Conservation (phyloP, 1,284 basidiomycete genomes). For the Fomitopsis betulina region DNA sequence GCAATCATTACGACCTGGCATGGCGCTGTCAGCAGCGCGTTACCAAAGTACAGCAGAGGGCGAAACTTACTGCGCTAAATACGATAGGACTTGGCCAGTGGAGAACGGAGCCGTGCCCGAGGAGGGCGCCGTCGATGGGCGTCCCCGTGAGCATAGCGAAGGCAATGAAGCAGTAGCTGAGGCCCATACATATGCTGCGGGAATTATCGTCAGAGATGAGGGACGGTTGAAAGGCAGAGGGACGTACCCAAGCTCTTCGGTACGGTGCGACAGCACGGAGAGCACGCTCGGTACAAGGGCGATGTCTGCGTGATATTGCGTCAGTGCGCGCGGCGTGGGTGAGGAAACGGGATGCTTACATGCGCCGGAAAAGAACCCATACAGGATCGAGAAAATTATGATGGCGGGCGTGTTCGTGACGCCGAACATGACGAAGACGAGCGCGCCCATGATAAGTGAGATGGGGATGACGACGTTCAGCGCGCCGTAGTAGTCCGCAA, state of each 20-base stretch:
- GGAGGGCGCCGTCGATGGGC: slow-evolving; percentile 9
- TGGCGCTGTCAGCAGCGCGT: background rate
- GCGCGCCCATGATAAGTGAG: slow-evolving; percentile 14
- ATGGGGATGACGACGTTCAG: slow-evolving; percentile 24
- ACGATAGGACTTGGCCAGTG: slow-evolving; percentile 4
- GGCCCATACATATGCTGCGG: background rate
- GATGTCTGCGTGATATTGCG: background rate
- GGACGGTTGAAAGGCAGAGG: background rate
- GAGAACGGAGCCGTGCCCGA: background rate
- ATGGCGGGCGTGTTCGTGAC: slow-evolving; percentile 25
- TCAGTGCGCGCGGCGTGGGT: background rate
- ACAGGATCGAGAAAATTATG: slow-evolving; percentile 48
- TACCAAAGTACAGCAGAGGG: background rate
- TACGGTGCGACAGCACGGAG: background rate
- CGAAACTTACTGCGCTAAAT: slow-evolving; percentile 3
- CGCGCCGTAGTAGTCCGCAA: slow-evolving; percentile 24
- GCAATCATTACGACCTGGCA: background rate
- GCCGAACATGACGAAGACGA: slow-evolving; percentile 31
- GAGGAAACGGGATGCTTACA: background rate
- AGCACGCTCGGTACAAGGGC: background rate
- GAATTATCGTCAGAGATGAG: background rate
- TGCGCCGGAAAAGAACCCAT: slow-evolving; percentile 38
- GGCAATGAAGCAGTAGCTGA: background rate
- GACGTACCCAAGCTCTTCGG: slow-evolving; percentile 1
- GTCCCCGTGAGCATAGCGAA: slow-evolving; percentile 5